Percentiles rank a stretch among this genome's conserved stretches.
phyloP scores from a whole-genome alignment of 768 basidiomycete species.

The Termitomyces sp. region DNA sequence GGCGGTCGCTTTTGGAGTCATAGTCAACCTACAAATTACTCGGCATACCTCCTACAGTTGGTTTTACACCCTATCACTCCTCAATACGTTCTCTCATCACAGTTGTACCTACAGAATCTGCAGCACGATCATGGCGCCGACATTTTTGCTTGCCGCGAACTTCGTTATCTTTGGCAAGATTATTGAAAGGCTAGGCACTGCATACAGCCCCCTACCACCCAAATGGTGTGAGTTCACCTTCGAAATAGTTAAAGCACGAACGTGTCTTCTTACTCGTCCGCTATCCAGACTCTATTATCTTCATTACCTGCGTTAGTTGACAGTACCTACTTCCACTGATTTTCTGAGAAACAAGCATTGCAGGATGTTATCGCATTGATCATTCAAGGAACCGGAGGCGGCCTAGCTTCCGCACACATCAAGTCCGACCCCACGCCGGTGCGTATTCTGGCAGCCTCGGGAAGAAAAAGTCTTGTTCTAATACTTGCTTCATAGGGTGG shows the following conservation, averaged over 20 bases:
- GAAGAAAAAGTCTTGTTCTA: too few relatives aligned
- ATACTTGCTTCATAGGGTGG: constrained; percentile 15
- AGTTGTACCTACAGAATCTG: constrained; percentile 25
- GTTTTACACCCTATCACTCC: neutral
- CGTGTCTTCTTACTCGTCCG: neutral
- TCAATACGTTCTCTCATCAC: neutral
- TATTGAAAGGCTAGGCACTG: constrained; percentile 35
- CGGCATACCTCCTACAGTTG: constrained; percentile 38
- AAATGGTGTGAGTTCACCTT: constrained; percentile 28
- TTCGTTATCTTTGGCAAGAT: constrained; percentile 50
- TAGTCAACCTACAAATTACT: constrained; percentile 14
- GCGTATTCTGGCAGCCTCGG: neutral
- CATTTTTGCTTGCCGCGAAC: constrained; percentile 51
- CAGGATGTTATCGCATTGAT: constrained; percentile 55
- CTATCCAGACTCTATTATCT: constrained; percentile 31
- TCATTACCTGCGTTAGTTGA: constrained; percentile 30
- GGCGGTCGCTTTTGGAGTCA: constrained; percentile 48
- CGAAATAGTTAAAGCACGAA: neutral
- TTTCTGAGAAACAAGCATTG: neutral
- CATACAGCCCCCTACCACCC: constrained; percentile 45
- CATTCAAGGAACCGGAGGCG: constrained; percentile 65
- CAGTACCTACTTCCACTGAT: neutral
- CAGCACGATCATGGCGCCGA: constrained; percentile 48
- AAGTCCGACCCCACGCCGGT: constrained; percentile 16
- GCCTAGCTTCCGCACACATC: constrained; percentile 27